Evolutionary conservation across 768 basidiomycete species (phyloP).

Genomic region (Collybia sp.): DNA sequence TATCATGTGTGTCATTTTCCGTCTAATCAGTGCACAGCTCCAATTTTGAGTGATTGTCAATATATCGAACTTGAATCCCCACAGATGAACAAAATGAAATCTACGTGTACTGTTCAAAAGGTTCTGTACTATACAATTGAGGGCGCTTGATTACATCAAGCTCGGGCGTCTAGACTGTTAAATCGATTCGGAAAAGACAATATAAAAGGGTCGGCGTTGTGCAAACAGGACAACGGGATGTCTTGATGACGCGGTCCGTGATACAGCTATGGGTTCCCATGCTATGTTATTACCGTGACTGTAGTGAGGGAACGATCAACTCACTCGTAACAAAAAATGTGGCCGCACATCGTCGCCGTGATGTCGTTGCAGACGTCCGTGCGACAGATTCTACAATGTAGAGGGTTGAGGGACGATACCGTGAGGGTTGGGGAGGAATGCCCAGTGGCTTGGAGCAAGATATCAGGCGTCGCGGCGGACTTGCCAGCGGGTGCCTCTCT

Average conservation of each 20-base stretch:
- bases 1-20: too few relatives aligned
- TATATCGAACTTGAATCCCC: too few relatives aligned
- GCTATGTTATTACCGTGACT: neutral
- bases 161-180: slow-evolving; percentile 15
- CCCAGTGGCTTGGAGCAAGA: neutral
- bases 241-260: slow-evolving; percentile 39
- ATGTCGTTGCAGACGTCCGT: slow-evolving; percentile 45
- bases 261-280: slow-evolving; percentile 46
- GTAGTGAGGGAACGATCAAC: slow-evolving; percentile 10
- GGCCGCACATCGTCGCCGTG: slow-evolving; percentile 60
- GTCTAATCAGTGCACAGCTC: too few relatives aligned
- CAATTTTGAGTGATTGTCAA: too few relatives aligned
- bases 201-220: slow-evolving; percentile 45
- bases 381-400: slow-evolving; percentile 49
- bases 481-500: neutral
- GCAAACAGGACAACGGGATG: slow-evolving; percentile 49
- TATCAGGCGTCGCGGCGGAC: neutral
- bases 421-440: too few relatives aligned
- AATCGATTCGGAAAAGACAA: slow-evolving; percentile 50
- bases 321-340: slow-evolving; percentile 55
- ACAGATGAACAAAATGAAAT: too few relatives aligned
- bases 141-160: too few relatives aligned
- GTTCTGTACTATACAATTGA: too few relatives aligned
- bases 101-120: too few relatives aligned
- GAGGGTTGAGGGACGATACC: slow-evolving; percentile 9